Conservation (phyloP, 805 yeast species). For the Ogataea ramenticola region DNA sequence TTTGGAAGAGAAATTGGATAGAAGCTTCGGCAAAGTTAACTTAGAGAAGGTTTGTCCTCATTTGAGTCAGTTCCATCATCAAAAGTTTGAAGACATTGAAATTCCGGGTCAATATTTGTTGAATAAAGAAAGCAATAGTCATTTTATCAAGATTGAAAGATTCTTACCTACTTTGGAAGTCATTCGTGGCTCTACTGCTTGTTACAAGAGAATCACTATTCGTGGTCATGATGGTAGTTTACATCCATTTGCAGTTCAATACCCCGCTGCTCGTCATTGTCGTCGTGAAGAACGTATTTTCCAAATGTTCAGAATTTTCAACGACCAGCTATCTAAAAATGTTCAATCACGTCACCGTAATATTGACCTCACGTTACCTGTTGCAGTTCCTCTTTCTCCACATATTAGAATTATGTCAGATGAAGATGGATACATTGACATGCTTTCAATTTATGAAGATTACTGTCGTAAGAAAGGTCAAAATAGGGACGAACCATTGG, state of each 20-base stretch:
- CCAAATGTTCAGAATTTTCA: constrained; percentile 85
- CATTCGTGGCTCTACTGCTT: constrained; percentile 83
- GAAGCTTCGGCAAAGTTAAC: constrained; percentile 72
- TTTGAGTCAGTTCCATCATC: constrained; percentile 94
- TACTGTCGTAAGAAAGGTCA: constrained; percentile 68
- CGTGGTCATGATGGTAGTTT: constrained; percentile 91
- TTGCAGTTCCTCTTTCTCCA: constrained; percentile 90
- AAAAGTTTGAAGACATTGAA: constrained; percentile 95
- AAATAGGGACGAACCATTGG: constrained; percentile 83
- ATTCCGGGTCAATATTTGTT: constrained; percentile 93
- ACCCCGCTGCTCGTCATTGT: constrained; percentile 96
- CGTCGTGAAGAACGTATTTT: constrained; percentile 93
- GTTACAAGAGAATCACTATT: constrained; percentile 81
- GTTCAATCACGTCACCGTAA: constrained; percentile 86
- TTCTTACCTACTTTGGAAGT: constrained; percentile 85
- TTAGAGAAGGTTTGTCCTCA: constrained; percentile 92
- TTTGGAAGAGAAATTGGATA: constrained; percentile 83
- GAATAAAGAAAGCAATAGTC: constrained; percentile 81
- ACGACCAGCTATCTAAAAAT: constrained; percentile 68
- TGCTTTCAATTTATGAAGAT: constrained; percentile 82
- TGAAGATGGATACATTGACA: constrained; percentile 64
- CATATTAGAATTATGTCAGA: constrained; percentile 87
- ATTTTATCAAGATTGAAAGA: constrained; percentile 88
- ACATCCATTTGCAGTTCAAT: constrained; percentile 93
- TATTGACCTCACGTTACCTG: constrained; percentile 78